Evolutionary conservation across 2,329 filamentous ascomycete genomes (phyloP).

Genomic region (Calonectria crousiana): DNA sequence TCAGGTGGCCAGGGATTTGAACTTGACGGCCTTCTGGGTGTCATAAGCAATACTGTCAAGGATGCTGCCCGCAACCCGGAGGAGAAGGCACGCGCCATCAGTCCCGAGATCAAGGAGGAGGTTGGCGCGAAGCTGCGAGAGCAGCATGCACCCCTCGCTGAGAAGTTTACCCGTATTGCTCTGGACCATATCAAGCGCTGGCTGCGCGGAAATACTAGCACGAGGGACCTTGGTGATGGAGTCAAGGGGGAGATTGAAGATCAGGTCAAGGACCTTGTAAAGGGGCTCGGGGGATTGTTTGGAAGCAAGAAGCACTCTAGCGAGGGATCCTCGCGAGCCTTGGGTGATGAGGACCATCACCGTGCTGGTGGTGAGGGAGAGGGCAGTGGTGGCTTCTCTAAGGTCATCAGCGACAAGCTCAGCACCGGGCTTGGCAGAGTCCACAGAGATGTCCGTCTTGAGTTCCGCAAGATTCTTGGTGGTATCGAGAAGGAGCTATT

Average conservation of each 20-base stretch:
- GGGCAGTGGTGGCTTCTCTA: conserved; percentile 55
- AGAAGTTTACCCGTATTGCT: conserved; percentile 60
- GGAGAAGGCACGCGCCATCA: conserved; percentile 59
- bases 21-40: conserved; percentile 57
- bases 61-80: conserved; percentile 59
- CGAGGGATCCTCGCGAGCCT: conserved; percentile 47
- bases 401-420: conserved; percentile 60
- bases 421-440: conserved; percentile 58
- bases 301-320: conserved; percentile 51
- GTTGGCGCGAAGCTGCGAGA: conserved; percentile 54
- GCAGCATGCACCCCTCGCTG: conserved; percentile 58
- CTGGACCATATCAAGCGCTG: conserved; percentile 61
- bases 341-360: conserved; percentile 43
- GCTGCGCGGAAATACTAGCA: conserved; percentile 57
- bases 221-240: conserved; percentile 57
- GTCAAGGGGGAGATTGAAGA: conserved; percentile 58
- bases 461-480: conserved; percentile 59
- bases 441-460: conserved; percentile 59
- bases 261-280: conserved; percentile 58
- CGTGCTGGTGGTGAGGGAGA: conserved; percentile 44
- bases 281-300: conserved; percentile 57
- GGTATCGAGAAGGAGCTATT: conserved; percentile 60
- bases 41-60: conserved; percentile 57
- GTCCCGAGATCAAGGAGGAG: conserved; percentile 60
- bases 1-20: conserved; percentile 49